Conservation (phyloP, 2,329 filamentous ascomycete species). For the Nemania bipapillata region DNA sequence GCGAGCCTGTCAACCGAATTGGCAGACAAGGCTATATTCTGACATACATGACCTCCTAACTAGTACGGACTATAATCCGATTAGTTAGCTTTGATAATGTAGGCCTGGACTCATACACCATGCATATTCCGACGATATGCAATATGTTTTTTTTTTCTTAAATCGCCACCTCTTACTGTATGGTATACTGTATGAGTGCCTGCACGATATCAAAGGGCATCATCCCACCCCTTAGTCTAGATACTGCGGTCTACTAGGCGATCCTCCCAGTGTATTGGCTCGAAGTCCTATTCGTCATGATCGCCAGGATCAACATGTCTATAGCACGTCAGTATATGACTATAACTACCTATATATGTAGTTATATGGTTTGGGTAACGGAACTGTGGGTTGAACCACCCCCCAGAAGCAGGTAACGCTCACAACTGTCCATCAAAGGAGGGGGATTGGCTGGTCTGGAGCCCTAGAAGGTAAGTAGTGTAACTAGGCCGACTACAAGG, state of each 20-base stretch:
- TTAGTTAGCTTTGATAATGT: slow-evolving; percentile 7
- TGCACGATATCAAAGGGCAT: not conserved
- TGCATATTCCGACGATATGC: slow-evolving; percentile 12
- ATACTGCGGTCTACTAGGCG: not conserved
- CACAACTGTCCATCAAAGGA: not conserved
- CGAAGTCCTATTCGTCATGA: slow-evolving; percentile 1
- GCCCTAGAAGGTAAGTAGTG: not conserved
- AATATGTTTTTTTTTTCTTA: not conserved
- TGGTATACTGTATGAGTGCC: not conserved
- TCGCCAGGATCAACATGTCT: not conserved
- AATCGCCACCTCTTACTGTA: no score
- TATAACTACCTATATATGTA: not conserved
- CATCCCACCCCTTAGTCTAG: no score
- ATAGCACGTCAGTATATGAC: not conserved
- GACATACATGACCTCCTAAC: slow-evolving; percentile 20
- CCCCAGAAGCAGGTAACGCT: not conserved
- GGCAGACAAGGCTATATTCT: slow-evolving; percentile 23
- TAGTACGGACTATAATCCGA: slow-evolving; percentile 1
- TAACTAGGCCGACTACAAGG: not conserved
- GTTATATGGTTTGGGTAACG: not conserved
- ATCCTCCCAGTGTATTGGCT: not conserved
- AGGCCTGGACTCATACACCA: slow-evolving; percentile 8
- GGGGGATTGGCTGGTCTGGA: not conserved
- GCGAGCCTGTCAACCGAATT: no score
- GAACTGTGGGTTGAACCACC: not conserved